Evolutionary conservation across 177 flowering plant species (phyloP), one percentile per base, ranked within the genome.

Genomic region (Vitis hybrid): DNA sequence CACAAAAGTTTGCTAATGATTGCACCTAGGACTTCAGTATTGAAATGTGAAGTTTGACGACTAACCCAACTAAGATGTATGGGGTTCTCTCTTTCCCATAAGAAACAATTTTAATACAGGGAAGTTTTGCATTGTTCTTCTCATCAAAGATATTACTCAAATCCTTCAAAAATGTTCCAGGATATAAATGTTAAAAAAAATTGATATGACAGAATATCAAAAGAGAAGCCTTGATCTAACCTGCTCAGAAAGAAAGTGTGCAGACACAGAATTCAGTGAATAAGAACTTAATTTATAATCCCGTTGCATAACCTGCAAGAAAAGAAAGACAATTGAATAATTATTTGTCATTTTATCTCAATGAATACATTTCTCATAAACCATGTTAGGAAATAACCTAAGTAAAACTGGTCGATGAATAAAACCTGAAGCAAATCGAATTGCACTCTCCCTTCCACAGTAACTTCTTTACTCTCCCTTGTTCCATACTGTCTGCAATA

Each of bases 241-340:
- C 94, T 96, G 99, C 85, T 96, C 99, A 48, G 84, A 82, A 72
- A 96, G 95, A 76, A 96, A 96, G 78, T 94, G 99, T 30, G 99
- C 92, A 68, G 99, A 94, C 74, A 96, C 99, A 80, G 99, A 94
- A 78, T 96, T 96, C 77, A 96, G 70, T 2, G 99, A 96, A 70
- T 96, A 96, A n/a, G 99, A 96, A 84, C 98, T 96, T 75, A 96
- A 77, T 74, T 96, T 96, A 65, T 94, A 83, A 80, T 96, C 97
- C 74, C 98, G 85, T 79, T 92, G 99, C 90, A 96, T 83, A 51
- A 54, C 87, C 98, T 96, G 87, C 57, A 78, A 64, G 14, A 60
- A 72, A 71, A 45, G 51, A 56, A 56, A 64, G 56, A 57, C 30
- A 72, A 49, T 4, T 23, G 30, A 55, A 45, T 21, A 57, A 61